Base-by-base conservation (phyloP, 441 rosid species). In the Arabidopsis hybrid region DNA sequence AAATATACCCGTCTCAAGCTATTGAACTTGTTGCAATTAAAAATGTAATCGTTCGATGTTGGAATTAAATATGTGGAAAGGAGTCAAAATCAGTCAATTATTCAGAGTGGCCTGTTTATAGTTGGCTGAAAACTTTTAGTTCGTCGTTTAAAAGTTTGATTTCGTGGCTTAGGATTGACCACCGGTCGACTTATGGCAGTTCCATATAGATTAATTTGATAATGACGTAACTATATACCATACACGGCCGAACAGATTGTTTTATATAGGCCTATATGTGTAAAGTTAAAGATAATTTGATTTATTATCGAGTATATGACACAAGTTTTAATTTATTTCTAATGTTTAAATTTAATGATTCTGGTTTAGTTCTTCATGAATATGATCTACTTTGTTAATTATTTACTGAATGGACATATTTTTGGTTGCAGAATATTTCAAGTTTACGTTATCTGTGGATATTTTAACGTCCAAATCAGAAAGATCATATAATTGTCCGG, bases 121-220 rank as follows among this genome's bases (percentile, higher is more conserved):
- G 68, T 67, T 26, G 62, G 68, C 56, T 21, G 55, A 42, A 67
- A 74, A 51, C 36, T 57, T 65, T 42, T 43, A 14, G 13, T 7
- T 74, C 46, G 60, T 39, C 67, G 38, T 39, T 39, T 31, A 39
- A 49, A 74, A 66, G 57, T 46, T 55, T 50, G 42, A 55, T 50
- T 74, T 59, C 53, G 53, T 32, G 67, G 78, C 51, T 59, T 45
- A 50, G 67, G 46, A 66, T 74, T 38, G 55, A 42, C 18, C 17
- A 59, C 55, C 3, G 31, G 72, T 74, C 78, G 78, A 66, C 61
- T 74, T 31, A 6, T 50, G 61, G 60, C 61, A 66, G 67, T 66
- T 74, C 72, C 60, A 32, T 14, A 40, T 14, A 50, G 17, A 49
- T 17, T 34, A n/a, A 34, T 43, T 69, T 43, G 43, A 56, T 31